phyloP scores from a whole-genome alignment of 106 monocot species.

The Acorus gramineus region DNA sequence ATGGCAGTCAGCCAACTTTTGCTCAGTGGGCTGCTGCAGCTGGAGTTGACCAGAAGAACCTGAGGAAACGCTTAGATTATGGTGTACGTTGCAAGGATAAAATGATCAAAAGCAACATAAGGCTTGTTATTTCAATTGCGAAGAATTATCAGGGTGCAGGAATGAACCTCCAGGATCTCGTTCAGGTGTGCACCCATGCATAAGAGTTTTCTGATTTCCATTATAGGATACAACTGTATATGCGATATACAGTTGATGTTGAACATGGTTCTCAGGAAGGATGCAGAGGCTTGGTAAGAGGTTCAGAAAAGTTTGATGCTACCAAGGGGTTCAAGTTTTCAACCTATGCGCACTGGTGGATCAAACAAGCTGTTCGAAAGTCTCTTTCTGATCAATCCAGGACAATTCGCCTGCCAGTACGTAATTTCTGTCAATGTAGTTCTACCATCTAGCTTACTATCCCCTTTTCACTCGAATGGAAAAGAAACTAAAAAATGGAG shows the following conservation, averaged over 20 bases:
- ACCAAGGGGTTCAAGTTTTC: slow-evolving; percentile 99
- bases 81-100: slow-evolving; percentile 72
- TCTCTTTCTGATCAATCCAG: slow-evolving; percentile 86
- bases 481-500: no score
- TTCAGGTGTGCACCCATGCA: slow-evolving; percentile 49
- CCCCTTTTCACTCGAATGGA: no score
- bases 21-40: slow-evolving; percentile 80
- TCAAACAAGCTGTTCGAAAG: slow-evolving; percentile 86
- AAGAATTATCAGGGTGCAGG: slow-evolving; percentile 77
- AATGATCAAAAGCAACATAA: slow-evolving; percentile 90
- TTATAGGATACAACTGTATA: neutral
- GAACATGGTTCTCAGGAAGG: slow-evolving; percentile 58
- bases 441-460: no score
- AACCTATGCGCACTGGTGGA: slow-evolving; percentile 99
- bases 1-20: slow-evolving; percentile 67
- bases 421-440: slow-evolving; percentile 3
- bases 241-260: slow-evolving; percentile 5
- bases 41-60: slow-evolving; percentile 51
- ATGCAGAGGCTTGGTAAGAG: slow-evolving; percentile 75
- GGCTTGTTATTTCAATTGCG: slow-evolving; percentile 98
- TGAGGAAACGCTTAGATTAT: slow-evolving; percentile 56
- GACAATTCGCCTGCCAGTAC: slow-evolving; percentile 85
- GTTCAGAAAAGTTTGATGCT: slow-evolving; percentile 94
- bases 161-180: slow-evolving; percentile 89
- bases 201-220: neutral